Percentiles rank a stretch among this genome's conserved stretches.
These are phyloP conservation scores for Myriosclerotinia curreyana DNA, from an alignment of 2,329 filamentous ascomycete genomes.

Conservation along the genomic window DNA sequence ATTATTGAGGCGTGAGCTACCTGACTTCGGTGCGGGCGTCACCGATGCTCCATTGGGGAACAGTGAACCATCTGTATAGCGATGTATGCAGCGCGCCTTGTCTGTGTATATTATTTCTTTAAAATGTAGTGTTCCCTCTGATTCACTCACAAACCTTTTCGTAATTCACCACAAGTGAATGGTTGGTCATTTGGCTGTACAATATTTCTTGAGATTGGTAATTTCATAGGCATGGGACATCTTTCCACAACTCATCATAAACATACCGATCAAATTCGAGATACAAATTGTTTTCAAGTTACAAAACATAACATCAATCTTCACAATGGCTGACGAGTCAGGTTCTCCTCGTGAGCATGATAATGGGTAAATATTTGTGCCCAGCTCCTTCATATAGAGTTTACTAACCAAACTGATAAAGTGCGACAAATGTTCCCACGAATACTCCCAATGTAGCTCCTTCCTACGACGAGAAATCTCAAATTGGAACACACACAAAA, in stretches of 20 bases:
- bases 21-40: conserved; percentile 1
- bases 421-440: conserved; percentile 1
- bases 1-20: not conserved
- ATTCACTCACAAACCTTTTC: not conserved
- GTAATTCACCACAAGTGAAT: not conserved
- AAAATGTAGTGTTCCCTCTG: conserved; percentile 8
- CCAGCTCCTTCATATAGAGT: not conserved
- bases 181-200: conserved; percentile 8
- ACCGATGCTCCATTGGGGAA: conserved; percentile 1
- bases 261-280: not conserved
- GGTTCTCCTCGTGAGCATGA: conserved; percentile 3
- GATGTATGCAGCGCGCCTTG: not conserved
- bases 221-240: not conserved
- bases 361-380: conserved; percentile 1
- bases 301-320: not conserved
- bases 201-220: not conserved
- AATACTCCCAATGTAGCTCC: not conserved
- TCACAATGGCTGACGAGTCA: conserved; percentile 16
- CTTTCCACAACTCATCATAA: not conserved
- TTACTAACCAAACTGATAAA: not conserved
- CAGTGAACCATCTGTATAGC: conserved; percentile 7
- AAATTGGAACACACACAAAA: not conserved
- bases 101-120: not conserved
- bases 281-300: not conserved
- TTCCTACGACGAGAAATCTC: not conserved